Conservation (phyloP, 2,329 filamentous ascomycete species). For the Botryotinia convoluta region DNA sequence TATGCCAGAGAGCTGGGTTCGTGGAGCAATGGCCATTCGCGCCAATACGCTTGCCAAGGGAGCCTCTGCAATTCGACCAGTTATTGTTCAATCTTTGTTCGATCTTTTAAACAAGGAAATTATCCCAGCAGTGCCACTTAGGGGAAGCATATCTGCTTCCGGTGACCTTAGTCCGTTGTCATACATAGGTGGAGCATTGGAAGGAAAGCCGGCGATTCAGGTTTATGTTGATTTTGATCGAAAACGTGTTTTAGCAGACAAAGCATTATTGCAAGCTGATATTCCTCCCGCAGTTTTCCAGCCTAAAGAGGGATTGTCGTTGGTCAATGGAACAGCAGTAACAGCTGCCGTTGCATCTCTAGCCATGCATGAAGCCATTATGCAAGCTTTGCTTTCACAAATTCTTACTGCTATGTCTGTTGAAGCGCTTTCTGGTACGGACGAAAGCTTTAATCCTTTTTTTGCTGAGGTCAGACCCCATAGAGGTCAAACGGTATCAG, state of each 20-base stretch:
- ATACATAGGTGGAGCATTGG: constrained; percentile 50
- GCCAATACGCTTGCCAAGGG: neutral
- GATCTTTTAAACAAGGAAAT: constrained; percentile 11
- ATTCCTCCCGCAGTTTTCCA: constrained; percentile 40
- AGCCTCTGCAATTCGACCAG: neutral
- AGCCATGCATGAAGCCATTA: constrained; percentile 51
- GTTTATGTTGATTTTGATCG: neutral
- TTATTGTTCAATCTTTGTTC: neutral
- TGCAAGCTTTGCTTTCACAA: constrained; percentile 53
- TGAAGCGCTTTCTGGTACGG: constrained; percentile 56
- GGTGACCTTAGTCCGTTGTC: constrained; percentile 57
- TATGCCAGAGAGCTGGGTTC: neutral
- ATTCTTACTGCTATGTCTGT: constrained; percentile 58
- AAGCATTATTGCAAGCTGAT: neutral
- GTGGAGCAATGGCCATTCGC: neutral
- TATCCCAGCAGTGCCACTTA: constrained; percentile 51
- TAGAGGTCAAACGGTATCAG: constrained; percentile 50
- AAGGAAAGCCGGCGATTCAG: constrained; percentile 34
- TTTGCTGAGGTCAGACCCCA: constrained; percentile 58
- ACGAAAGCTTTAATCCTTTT: constrained; percentile 57
- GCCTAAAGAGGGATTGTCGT: constrained; percentile 50
- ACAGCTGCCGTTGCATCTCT: constrained; percentile 46
- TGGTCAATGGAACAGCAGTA: constrained; percentile 51
- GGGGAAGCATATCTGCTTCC: constrained; percentile 57
- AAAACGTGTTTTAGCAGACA: neutral